A percentile compares a stretch with the other conserved stretches of the same genome.
These are phyloP conservation scores for Rutstroemia sp. DNA, from an alignment of 2,329 filamentous ascomycete genomes.

Conservation along the genomic window DNA sequence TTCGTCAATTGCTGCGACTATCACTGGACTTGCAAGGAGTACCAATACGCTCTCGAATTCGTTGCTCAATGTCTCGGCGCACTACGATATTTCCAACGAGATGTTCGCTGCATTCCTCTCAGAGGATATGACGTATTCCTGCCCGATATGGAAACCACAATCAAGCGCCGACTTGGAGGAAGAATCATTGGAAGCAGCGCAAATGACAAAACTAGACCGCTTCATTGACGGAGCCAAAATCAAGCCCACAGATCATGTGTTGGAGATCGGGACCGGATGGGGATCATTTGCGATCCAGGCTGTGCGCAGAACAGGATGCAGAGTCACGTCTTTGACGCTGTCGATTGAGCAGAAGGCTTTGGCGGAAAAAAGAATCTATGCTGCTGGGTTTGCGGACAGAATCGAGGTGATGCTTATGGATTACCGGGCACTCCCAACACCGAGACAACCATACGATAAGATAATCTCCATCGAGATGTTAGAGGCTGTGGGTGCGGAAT, in stretches of 20 bases:
- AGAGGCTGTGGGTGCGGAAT: slow-evolving; percentile 64
- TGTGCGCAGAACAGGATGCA: slow-evolving; percentile 57
- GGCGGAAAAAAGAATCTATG: slow-evolving; percentile 56
- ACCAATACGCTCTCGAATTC: slow-evolving; percentile 52
- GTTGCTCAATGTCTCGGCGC: slow-evolving; percentile 59
- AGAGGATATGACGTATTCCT: slow-evolving; percentile 71
- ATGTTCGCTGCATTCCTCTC: slow-evolving; percentile 70
- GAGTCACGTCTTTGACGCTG: slow-evolving; percentile 61
- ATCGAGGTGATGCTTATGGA: slow-evolving; percentile 63
- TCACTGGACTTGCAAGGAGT: slow-evolving; percentile 50
- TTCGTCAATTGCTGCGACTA: slow-evolving; percentile 48
- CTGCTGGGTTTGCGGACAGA: slow-evolving; percentile 49
- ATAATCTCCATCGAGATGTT: slow-evolving; percentile 73
- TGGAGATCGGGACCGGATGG: slow-evolving; percentile 73
- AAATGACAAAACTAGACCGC: slow-evolving; percentile 57
- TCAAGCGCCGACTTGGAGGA: slow-evolving; percentile 34
- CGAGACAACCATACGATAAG: slow-evolving; percentile 55
- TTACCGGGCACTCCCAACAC: slow-evolving; percentile 54
- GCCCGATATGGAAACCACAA: slow-evolving; percentile 54
- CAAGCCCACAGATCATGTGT: slow-evolving; percentile 56
- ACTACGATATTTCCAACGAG: slow-evolving; percentile 70
- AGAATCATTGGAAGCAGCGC: slow-evolving; percentile 57
- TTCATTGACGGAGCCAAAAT: slow-evolving; percentile 60
- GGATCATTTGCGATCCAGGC: slow-evolving; percentile 67
- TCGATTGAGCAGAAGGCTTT: slow-evolving; percentile 62